Percentiles rank a stretch among this genome's conserved stretches.
phyloP scores from a whole-genome alignment of 768 basidiomycete genomes.

The Mycena maculata region DNA sequence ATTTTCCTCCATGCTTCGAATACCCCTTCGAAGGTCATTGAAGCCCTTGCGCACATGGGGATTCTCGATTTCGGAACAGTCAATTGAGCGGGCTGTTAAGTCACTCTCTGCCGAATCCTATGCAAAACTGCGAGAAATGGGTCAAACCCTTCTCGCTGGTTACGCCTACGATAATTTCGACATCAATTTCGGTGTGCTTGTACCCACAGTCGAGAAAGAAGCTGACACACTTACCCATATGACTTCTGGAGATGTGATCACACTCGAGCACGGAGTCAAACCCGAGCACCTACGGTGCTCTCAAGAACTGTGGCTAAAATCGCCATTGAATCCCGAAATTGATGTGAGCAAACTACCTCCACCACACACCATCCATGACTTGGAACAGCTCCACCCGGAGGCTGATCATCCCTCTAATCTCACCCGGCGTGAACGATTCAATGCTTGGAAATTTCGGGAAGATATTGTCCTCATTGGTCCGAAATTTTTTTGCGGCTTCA shows the following conservation, averaged over 20 bases:
- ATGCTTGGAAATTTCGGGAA: slow-evolving; percentile 41
- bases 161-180: slow-evolving; percentile 60
- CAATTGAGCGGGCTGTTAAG: slow-evolving; percentile 40
- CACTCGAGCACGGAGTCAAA: slow-evolving; percentile 39
- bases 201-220: slow-evolving; percentile 46
- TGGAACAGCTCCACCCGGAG: slow-evolving; percentile 37
- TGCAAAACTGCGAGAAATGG: slow-evolving; percentile 34
- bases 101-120: slow-evolving; percentile 41
- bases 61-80: slow-evolving; percentile 42
- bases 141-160: slow-evolving; percentile 36
- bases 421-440: slow-evolving; percentile 39
- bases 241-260: slow-evolving; percentile 47
- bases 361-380: slow-evolving; percentile 26
- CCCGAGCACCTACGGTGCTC: slow-evolving; percentile 46
- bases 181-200: slow-evolving; percentile 45
- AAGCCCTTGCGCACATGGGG: slow-evolving; percentile 44
- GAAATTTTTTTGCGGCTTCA: slow-evolving; percentile 37
- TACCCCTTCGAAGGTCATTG: slow-evolving; percentile 41
- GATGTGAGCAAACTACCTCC: slow-evolving; percentile 13
- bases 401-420: slow-evolving; percentile 30
- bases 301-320: slow-evolving; percentile 47
- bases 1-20: slow-evolving; percentile 40
- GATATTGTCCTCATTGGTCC: slow-evolving; percentile 45
- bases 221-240: slow-evolving; percentile 43
- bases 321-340: slow-evolving; percentile 36